Evolutionary conservation across 257 asterid genomes (phyloP).

Genomic region (Capsicum pubescens): DNA sequence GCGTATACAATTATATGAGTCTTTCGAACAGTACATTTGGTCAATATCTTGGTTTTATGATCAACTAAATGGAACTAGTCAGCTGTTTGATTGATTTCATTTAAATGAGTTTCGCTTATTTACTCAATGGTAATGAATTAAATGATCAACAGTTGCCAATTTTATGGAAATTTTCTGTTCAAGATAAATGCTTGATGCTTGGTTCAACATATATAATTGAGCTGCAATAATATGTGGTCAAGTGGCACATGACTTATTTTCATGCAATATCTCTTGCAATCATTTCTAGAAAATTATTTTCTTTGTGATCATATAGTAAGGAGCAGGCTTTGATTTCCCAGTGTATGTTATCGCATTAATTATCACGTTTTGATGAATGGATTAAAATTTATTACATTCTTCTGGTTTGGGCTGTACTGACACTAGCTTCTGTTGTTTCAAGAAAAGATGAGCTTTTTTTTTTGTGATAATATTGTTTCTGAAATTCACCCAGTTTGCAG

Average conservation of each 20-base stretch:
- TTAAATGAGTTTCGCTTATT: conserved; percentile 23
- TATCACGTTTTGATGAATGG: conserved; percentile 6
- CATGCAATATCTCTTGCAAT: not conserved
- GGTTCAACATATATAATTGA: conserved; percentile 2
- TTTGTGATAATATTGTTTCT: conserved; percentile 24
- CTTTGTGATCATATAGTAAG: not conserved
- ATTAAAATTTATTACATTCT: not conserved
- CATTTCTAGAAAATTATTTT: not conserved
- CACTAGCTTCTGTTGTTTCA: conserved; percentile 18
- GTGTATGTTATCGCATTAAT: not conserved
- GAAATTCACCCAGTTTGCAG: conserved; percentile 71
- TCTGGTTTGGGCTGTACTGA: not conserved
- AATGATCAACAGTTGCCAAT: conserved; percentile 20
- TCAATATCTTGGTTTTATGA: not conserved
- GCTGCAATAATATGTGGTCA: conserved; percentile 3
- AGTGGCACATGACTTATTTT: conserved; percentile 14
- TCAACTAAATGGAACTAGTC: conserved; percentile 17
- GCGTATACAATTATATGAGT: not conserved
- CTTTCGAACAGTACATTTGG: not conserved
- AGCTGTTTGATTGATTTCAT: conserved; percentile 38
- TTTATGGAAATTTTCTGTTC: conserved; percentile 17
- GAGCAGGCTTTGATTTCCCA: conserved; percentile 20
- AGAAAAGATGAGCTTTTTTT: not conserved
- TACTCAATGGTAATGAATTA: conserved; percentile 31
- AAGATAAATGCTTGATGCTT: not conserved